Percentiles rank a stretch among this genome's conserved stretches.
Evolutionary conservation across 2,329 filamentous ascomycete species (phyloP).

Genomic region (Penicillium sp.): DNA sequence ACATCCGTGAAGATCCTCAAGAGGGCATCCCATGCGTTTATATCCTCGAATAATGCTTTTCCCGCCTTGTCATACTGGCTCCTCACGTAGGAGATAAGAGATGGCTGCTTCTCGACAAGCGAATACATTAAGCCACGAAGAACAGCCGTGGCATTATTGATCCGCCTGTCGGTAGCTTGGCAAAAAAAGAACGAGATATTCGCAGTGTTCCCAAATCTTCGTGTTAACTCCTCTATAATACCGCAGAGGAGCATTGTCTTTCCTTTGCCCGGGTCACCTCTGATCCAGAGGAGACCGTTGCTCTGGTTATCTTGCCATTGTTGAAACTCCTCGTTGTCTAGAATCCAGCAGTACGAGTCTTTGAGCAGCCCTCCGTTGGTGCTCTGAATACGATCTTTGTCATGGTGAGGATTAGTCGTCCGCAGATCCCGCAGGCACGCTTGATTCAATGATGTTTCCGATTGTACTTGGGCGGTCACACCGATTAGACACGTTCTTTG

Average conservation of each 20-base stretch:
- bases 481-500: too few relatives aligned
- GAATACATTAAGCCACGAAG: constrained; percentile 46
- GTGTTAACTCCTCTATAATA: constrained; percentile 20
- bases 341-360: constrained; percentile 24
- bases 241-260: constrained; percentile 27
- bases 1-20: constrained; percentile 43
- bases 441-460: too few relatives aligned
- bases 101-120: constrained; percentile 35
- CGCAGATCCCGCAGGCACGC: too few relatives aligned
- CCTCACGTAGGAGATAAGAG: constrained; percentile 36
- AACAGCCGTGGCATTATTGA: constrained; percentile 43
- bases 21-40: constrained; percentile 39
- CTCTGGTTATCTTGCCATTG: background rate
- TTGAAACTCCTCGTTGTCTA: constrained; percentile 19
- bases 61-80: constrained; percentile 36
- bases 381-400: constrained; percentile 22
- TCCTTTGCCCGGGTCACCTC: background rate
- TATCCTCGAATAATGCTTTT: constrained; percentile 42
- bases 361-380: constrained; percentile 14
- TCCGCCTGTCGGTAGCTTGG: constrained; percentile 39
- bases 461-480: too few relatives aligned
- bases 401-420: background rate
- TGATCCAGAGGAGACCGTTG: too few relatives aligned
- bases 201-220: background rate
- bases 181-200: constrained; percentile 33